Evolutionary conservation across 768 basidiomycete species (phyloP).

Genomic region (Russula emetica): DNA sequence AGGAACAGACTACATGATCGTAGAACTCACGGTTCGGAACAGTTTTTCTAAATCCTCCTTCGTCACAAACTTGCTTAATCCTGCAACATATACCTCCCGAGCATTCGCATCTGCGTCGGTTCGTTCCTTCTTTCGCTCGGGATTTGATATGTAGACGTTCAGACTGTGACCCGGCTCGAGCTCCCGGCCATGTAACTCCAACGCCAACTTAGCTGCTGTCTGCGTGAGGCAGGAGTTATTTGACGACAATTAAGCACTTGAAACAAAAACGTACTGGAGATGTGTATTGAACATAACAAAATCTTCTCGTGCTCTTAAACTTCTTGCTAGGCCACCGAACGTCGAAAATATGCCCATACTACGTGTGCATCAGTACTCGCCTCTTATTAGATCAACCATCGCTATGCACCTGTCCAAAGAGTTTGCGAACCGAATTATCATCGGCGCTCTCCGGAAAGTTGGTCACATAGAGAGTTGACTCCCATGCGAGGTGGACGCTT

Average conservation of each 20-base stretch:
- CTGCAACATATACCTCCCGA: slow-evolving; percentile 83
- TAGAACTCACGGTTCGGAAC: slow-evolving; percentile 62
- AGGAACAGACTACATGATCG: not conserved
- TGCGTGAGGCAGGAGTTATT: slow-evolving; percentile 31
- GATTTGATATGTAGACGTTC: slow-evolving; percentile 85
- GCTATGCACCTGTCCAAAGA: slow-evolving; percentile 69
- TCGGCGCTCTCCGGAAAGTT: slow-evolving; percentile 89
- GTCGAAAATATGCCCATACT: slow-evolving; percentile 92
- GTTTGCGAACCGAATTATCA: slow-evolving; percentile 64
- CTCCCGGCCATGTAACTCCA: slow-evolving; percentile 76
- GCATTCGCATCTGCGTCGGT: slow-evolving; percentile 83
- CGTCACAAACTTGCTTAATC: slow-evolving; percentile 71
- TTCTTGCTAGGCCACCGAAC: slow-evolving; percentile 98
- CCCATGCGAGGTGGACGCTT: slow-evolving; percentile 86
- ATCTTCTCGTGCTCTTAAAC: slow-evolving; percentile 84
- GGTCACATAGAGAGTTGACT: slow-evolving; percentile 90
- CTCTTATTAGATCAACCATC: not conserved
- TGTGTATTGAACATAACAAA: slow-evolving; percentile 91
- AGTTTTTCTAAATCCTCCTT: slow-evolving; percentile 74
- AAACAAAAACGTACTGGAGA: slow-evolving; percentile 58
- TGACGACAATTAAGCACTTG: not conserved
- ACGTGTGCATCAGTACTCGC: slow-evolving; percentile 13
- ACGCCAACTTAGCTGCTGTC: slow-evolving; percentile 66
- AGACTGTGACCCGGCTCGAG: slow-evolving; percentile 63
- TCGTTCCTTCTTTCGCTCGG: slow-evolving; percentile 82